Evolutionary conservation across 2,329 filamentous ascomycete species (phyloP).

Genomic region (Cladosporium cucumerinum): DNA sequence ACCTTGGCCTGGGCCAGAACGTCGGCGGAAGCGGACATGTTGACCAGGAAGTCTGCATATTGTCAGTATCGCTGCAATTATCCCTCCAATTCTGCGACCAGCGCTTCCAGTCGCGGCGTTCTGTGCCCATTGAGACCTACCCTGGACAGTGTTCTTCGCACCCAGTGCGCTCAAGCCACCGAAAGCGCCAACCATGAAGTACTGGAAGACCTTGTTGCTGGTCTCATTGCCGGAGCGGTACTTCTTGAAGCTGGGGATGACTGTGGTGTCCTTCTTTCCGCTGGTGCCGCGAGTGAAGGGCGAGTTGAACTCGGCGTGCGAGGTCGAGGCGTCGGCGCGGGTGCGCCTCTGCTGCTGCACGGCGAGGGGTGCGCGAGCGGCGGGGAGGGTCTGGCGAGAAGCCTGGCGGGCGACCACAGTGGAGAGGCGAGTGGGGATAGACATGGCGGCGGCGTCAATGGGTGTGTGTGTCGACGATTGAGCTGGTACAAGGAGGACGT

Average conservation of each 20-base stretch:
- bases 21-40: conserved; percentile 99
- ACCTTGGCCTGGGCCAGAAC: conserved; percentile 99
- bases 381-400: conserved; percentile 46
- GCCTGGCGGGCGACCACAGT: conserved; percentile 47
- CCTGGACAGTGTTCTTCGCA: conserved; percentile 96
- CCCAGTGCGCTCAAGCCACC: conserved; percentile 88
- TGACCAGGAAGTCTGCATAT: conserved; percentile 88
- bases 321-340: conserved; percentile 37
- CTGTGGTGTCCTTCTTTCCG: conserved; percentile 51
- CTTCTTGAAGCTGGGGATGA: conserved; percentile 85
- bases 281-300: conserved; percentile 52
- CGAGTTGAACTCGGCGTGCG: conserved; percentile 47
- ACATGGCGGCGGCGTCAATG: conserved; percentile 41
- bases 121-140: conserved; percentile 54
- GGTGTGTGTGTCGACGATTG: conserved; percentile 17
- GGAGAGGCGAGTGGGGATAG: conserved; percentile 47
- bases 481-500: conserved; percentile 13
- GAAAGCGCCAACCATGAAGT: conserved; percentile 98
- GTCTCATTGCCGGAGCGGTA: conserved; percentile 72
- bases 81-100: not conserved
- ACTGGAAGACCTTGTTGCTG: conserved; percentile 83
- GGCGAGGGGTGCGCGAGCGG: conserved; percentile 43
- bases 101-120: not conserved
- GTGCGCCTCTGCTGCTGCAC: conserved; percentile 39
- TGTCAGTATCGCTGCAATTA: not conserved